Conservation (phyloP, 2,329 filamentous ascomycete genomes). For the Aspergillus oerlinghausenensis region DNA sequence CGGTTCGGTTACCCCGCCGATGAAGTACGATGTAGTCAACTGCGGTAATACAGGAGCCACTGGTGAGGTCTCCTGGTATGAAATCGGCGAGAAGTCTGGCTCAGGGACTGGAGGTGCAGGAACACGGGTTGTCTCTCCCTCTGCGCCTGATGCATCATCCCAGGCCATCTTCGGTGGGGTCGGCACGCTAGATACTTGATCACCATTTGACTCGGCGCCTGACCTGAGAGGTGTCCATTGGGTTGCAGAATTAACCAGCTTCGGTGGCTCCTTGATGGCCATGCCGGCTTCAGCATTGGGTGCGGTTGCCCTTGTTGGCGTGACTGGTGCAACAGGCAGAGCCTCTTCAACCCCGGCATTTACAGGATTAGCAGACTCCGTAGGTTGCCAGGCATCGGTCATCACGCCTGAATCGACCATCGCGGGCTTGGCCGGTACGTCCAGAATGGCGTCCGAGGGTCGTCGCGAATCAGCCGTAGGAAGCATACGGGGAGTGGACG, state of each 20-base stretch:
- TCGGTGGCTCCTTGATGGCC: constrained; percentile 16
- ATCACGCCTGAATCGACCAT: constrained; percentile 61
- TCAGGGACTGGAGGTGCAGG: constrained; percentile 18
- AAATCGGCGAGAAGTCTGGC: constrained; percentile 29
- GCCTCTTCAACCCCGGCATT: constrained; percentile 17
- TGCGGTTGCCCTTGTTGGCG: constrained; percentile 14
- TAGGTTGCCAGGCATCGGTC: constrained; percentile 55
- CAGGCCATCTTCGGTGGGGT: constrained; percentile 40
- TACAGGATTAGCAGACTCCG: constrained; percentile 14
- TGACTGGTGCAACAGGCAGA: constrained; percentile 15
- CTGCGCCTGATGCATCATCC: constrained; percentile 24
- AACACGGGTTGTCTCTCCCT: constrained; percentile 11
- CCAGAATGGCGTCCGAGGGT: constrained; percentile 26
- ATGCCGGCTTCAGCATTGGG: constrained; percentile 14
- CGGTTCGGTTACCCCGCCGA: constrained; percentile 27
- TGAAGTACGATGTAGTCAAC: constrained; percentile 29
- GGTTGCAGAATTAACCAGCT: constrained; percentile 37
- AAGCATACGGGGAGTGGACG: constrained; percentile 37
- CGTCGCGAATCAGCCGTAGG: constrained; percentile 27
- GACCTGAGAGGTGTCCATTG: constrained; percentile 40
- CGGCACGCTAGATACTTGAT: constrained; percentile 27
- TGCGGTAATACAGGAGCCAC: constrained; percentile 40
- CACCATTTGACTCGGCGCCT: constrained; percentile 16
- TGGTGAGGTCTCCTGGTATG: constrained; percentile 33
- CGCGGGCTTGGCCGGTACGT: constrained; percentile 20